Evolutionary conservation across 2,329 filamentous ascomycete species (phyloP).

Genomic region (Elsinoe arachidis): DNA sequence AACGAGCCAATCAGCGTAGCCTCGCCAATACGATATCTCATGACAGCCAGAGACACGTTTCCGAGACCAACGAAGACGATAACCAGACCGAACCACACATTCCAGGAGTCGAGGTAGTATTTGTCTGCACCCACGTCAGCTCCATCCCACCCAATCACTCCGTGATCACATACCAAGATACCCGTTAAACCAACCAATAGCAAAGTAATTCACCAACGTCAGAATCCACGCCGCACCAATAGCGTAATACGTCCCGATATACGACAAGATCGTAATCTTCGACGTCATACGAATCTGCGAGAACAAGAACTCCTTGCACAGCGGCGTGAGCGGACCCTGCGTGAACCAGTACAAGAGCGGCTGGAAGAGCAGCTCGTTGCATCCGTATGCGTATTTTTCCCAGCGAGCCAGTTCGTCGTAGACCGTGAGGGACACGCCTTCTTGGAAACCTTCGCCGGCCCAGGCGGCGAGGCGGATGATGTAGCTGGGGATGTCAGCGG

Average conservation of each 20-base stretch:
- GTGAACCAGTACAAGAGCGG: slow-evolving; percentile 54
- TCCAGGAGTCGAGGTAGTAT: slow-evolving; percentile 60
- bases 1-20: slow-evolving; percentile 41
- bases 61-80: slow-evolving; percentile 57
- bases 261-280: slow-evolving; percentile 63
- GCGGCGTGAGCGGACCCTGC: slow-evolving; percentile 55
- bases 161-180: slow-evolving; percentile 31
- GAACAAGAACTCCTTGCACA: slow-evolving; percentile 53
- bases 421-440: slow-evolving; percentile 63
- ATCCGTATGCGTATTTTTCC: slow-evolving; percentile 67
- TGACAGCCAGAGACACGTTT: slow-evolving; percentile 52
- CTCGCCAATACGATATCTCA: slow-evolving; percentile 54
- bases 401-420: slow-evolving; percentile 64
- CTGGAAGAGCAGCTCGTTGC: slow-evolving; percentile 62
- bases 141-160: too few relatives aligned
- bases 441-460: slow-evolving; percentile 61
- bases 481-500: slow-evolving; percentile 40
- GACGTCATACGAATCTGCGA: slow-evolving; percentile 56
- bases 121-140: slow-evolving; percentile 36
- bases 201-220: slow-evolving; percentile 60
- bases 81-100: slow-evolving; percentile 54
- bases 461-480: slow-evolving; percentile 61
- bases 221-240: slow-evolving; percentile 60
- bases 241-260: slow-evolving; percentile 64
- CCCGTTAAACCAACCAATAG: slow-evolving; percentile 63